Evolutionary conservation across 1,284 basidiomycete genomes (phyloP).

Genomic region (Boletus semigastroideus): DNA sequence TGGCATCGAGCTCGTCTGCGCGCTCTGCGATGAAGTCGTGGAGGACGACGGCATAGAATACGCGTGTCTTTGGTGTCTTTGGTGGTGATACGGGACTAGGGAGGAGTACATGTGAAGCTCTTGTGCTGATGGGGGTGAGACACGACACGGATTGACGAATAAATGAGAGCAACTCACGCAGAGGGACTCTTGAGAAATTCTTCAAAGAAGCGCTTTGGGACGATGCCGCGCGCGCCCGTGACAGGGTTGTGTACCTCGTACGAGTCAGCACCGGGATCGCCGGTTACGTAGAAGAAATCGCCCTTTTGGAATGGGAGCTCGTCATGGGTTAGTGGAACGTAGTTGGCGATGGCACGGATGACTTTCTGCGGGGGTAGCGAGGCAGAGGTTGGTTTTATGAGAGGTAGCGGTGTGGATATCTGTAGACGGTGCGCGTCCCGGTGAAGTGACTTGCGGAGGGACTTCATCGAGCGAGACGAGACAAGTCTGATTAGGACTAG

Average conservation of each 20-base stretch:
- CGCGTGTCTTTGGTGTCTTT: constrained; percentile 49
- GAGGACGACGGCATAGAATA: constrained; percentile 90
- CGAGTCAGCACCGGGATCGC: constrained; percentile 67
- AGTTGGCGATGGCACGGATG: constrained; percentile 79
- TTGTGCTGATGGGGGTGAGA: constrained; percentile 33
- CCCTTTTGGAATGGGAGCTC: constrained; percentile 92
- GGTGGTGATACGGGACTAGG: constrained; percentile 24
- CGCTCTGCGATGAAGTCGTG: constrained; percentile 96
- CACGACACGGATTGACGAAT: background rate
- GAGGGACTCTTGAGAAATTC: constrained; percentile 76
- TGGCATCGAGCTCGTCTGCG: constrained; percentile 94
- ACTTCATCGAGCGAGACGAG: too few relatives aligned
- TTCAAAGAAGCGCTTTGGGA: constrained; percentile 85
- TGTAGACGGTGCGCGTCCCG: constrained; percentile 56
- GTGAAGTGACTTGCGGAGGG: constrained; percentile 76
- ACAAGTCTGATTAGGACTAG: too few relatives aligned
- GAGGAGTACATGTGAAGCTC: constrained; percentile 38
- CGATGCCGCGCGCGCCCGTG: constrained; percentile 87
- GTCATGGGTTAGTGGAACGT: constrained; percentile 76
- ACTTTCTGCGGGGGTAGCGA: constrained; percentile 92
- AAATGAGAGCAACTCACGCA: constrained; percentile 48
- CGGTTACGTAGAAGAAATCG: constrained; percentile 96
- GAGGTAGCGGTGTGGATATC: constrained; percentile 66
- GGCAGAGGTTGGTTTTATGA: constrained; percentile 65
- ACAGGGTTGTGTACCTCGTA: constrained; percentile 93